Conservation (phyloP, 2,329 filamentous ascomycete genomes). For the Phaeoacremonium minimum region DNA sequence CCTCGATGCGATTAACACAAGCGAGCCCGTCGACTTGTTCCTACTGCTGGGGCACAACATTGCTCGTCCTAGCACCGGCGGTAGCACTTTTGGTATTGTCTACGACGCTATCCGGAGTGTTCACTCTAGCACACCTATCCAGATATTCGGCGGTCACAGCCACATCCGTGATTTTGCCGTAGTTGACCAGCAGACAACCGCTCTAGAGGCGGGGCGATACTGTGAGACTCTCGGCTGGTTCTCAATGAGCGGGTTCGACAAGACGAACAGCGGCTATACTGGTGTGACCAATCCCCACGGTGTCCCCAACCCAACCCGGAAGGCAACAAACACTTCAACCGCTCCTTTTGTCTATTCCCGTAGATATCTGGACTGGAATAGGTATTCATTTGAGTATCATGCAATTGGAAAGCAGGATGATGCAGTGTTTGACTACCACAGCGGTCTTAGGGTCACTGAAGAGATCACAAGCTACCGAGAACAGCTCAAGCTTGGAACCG, state of each 20-base stretch:
- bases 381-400: constrained; percentile 61
- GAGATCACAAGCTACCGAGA: constrained; percentile 36
- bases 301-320: constrained; percentile 32
- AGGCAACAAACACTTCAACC: constrained; percentile 28
- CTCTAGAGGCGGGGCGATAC: constrained; percentile 60
- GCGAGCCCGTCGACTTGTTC: constrained; percentile 58
- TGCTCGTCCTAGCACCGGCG: constrained; percentile 36
- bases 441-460: constrained; percentile 12
- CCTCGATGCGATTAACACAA: constrained; percentile 45
- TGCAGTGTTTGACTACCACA: constrained; percentile 12
- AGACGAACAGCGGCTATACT: constrained; percentile 33
- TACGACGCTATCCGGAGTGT: constrained; percentile 54
- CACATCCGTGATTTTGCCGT: constrained; percentile 63
- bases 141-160: constrained; percentile 61
- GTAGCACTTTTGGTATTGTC: constrained; percentile 39
- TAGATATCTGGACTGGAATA: constrained; percentile 66
- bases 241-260: constrained; percentile 56
- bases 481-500: constrained; percentile 47
- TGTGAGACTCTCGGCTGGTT: constrained; percentile 67
- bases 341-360: constrained; percentile 45
- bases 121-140: constrained; percentile 54
- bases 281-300: constrained; percentile 28
- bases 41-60: constrained; percentile 62
- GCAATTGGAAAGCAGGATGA: constrained; percentile 30
- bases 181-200: constrained; percentile 57